Evolutionary conservation across 345 rosid species (phyloP).

Genomic region (Pugionium cornutum): DNA sequence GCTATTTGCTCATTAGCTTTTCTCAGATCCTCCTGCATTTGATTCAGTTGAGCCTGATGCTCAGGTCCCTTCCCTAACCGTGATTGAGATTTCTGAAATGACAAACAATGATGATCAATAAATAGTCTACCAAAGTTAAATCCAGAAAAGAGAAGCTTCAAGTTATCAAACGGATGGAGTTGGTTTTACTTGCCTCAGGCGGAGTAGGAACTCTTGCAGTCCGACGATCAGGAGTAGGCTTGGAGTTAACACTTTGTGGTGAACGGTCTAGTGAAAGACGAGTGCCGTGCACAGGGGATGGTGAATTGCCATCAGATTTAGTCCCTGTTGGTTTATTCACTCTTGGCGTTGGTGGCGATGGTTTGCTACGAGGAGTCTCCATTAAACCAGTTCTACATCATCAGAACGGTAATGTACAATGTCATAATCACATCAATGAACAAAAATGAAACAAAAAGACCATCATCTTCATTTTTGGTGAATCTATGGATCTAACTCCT

Average conservation of each 20-base stretch:
- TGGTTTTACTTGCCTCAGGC: slow-evolving; percentile 59
- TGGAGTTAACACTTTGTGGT: slow-evolving; percentile 60
- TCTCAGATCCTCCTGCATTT: slow-evolving; percentile 72
- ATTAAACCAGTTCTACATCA: slow-evolving; percentile 61
- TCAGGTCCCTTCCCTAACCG: slow-evolving; percentile 64
- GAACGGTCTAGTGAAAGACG: slow-evolving; percentile 77
- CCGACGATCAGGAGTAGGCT: slow-evolving; percentile 66
- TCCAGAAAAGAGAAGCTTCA: neutral
- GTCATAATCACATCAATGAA: slow-evolving; percentile 49
- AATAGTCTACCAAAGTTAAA: slow-evolving; percentile 20
- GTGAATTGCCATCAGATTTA: slow-evolving; percentile 65
- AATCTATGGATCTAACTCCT: slow-evolving; percentile 11
- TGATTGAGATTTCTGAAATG: slow-evolving; percentile 57
- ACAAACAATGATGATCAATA: slow-evolving; percentile 6
- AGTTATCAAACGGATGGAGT: slow-evolving; percentile 1
- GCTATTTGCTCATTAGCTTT: slow-evolving; percentile 71
- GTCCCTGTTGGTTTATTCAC: slow-evolving; percentile 52
- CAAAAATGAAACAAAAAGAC: slow-evolving; percentile 28
- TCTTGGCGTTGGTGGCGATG: slow-evolving; percentile 67
- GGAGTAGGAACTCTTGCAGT: slow-evolving; percentile 61
- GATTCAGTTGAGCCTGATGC: slow-evolving; percentile 64
- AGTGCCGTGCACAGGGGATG: slow-evolving; percentile 54
- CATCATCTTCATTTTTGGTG: slow-evolving; percentile 7
- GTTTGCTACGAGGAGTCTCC: slow-evolving; percentile 80
- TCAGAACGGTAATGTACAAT: slow-evolving; percentile 42